Base-by-base conservation (phyloP, 1,284 basidiomycete species). In the Clitocybe nebularis region DNA sequence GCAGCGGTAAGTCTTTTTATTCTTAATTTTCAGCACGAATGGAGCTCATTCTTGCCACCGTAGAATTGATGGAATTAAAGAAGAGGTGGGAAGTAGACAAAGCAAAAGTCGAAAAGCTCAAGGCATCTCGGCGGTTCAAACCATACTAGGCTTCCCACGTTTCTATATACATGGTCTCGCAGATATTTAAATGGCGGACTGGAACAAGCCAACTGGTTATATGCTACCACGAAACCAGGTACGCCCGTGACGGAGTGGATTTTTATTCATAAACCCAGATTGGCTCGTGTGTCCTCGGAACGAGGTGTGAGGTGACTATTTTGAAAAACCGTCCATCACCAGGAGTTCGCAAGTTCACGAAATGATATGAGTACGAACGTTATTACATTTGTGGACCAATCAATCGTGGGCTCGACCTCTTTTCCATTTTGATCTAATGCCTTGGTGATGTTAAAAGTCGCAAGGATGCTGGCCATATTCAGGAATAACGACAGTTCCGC, bases 71-170 rank as follows among this genome's bases (percentile, higher is more conserved):
- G 58, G 78, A 90, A 48, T 68, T 94, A 44, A 87, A 89, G 58
- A 75, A 71, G 52, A 84, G 80, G 53, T 94, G 90, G 75, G 87
- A 92, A 55, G 79, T 80, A 52, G 91, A 93, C 74, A 89, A 89
- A 68, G 80, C 77, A n/a, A 89, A 87, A 56, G 79, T 93, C 43
- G 87, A 87, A 56, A 84, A 86, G 56, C 67, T 93, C 55, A 91
- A 87, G 64, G 75, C 79, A 39, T 81, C 83, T 23, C 75, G 83
- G 52, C 74, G 80, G 41, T 93, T 90, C 78, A 92, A 80, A 60
- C 90, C 90, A 9, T 94, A 94, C 62, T 93, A 49, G 39, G 10
- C 2, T 24, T 23, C 9, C 7, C 11, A 7, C 5, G 6, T 32
- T n/a, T 8, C 29, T 32, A n/a, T n/a, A n/a, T n/a, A n/a, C n/a